Evolutionary conservation across 768 basidiomycete species (phyloP).

Genomic region (Mycena albidolilacea): DNA sequence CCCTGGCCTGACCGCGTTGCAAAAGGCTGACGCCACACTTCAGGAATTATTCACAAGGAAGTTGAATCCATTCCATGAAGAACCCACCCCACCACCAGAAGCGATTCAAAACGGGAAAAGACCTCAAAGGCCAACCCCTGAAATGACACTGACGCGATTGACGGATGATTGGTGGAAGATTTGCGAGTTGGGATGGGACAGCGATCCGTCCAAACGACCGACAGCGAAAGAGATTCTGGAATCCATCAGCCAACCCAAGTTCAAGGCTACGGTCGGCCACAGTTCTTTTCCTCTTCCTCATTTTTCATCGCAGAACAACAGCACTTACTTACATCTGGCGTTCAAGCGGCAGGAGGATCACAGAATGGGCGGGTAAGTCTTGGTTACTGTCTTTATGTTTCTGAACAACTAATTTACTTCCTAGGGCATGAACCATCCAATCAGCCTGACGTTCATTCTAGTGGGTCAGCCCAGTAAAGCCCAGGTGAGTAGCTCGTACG

Average conservation of each 20-base stretch:
- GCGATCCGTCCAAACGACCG: slow-evolving; percentile 1
- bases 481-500: neutral
- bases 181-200: neutral
- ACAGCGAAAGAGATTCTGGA: neutral
- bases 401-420: neutral
- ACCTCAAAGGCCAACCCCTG: slow-evolving; percentile 2
- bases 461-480: neutral
- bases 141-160: slow-evolving; percentile 4
- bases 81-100: neutral
- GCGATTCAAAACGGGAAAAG: slow-evolving; percentile 1
- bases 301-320: neutral
- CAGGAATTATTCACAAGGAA: slow-evolving; percentile 19
- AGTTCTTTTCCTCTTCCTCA: neutral
- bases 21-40: neutral
- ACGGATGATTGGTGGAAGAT: slow-evolving; percentile 17
- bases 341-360: neutral
- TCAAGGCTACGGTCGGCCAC: neutral
- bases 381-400: neutral
- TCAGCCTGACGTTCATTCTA: slow-evolving; percentile 8
- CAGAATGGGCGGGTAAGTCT: neutral
- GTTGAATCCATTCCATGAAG: neutral
- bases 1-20: neutral
- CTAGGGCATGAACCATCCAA: neutral
- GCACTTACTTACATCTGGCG: neutral
- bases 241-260: neutral